These are phyloP conservation scores for Hammondia hammondi DNA, from an alignment of 169 alveolate genomes.

Conservation along the genomic window DNA sequence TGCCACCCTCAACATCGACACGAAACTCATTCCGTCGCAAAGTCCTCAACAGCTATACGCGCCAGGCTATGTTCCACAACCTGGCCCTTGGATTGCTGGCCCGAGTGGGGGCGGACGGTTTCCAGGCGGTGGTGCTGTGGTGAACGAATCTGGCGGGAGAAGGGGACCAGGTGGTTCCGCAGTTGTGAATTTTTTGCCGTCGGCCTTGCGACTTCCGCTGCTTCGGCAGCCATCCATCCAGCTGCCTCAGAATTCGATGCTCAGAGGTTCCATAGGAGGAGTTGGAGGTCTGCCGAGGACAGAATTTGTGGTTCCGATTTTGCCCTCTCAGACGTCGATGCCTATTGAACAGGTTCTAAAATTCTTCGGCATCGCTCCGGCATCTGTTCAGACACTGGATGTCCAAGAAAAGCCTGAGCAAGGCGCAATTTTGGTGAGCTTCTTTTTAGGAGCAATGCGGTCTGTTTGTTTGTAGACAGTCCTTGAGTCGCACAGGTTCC, in stretches of 20 bases:
- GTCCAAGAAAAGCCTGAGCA: background rate
- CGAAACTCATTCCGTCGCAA: slow-evolving; percentile 13
- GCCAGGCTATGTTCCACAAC: background rate
- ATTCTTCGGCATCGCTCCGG: background rate
- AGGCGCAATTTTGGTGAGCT: background rate
- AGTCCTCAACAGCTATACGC: background rate
- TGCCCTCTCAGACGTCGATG: background rate
- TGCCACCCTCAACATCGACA: background rate
- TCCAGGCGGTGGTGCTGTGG: background rate
- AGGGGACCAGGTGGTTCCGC: background rate
- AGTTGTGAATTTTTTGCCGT: background rate
- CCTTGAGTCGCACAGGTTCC: background rate
- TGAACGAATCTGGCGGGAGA: background rate
- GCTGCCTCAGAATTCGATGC: slow-evolving; percentile 5
- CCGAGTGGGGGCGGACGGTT: background rate
- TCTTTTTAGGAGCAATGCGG: background rate
- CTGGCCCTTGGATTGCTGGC: slow-evolving; percentile 1
- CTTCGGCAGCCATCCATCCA: background rate
- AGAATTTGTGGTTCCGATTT: background rate
- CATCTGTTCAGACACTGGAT: background rate
- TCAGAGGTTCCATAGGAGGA: slow-evolving; percentile 2
- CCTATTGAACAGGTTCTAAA: background rate
- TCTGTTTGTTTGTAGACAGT: background rate
- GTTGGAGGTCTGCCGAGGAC: background rate
- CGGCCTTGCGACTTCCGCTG: background rate